These are phyloP conservation scores for Vitis hybrid DNA, from an alignment of 177 flowering plant species.

Conservation along the genomic window DNA sequence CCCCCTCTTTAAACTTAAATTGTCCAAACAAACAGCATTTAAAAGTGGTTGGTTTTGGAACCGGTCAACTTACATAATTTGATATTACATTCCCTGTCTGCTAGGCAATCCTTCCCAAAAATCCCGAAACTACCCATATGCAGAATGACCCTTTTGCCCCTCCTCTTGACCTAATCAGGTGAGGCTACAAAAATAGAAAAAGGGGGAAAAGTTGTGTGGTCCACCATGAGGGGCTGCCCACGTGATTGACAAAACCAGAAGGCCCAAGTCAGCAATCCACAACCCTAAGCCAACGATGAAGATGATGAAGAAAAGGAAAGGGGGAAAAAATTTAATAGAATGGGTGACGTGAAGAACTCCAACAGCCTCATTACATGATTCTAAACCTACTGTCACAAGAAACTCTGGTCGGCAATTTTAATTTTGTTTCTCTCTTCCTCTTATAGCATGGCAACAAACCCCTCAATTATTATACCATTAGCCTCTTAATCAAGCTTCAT, in stretches of 20 bases:
- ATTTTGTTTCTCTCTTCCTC: slow-evolving; percentile 7
- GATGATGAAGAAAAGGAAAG: slow-evolving; percentile 11
- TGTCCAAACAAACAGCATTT: slow-evolving; percentile 25
- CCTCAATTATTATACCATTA: slow-evolving; percentile 2
- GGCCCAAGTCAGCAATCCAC: slow-evolving; percentile 37
- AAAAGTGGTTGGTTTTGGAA: slow-evolving; percentile 37
- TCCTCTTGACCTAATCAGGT: slow-evolving; percentile 20
- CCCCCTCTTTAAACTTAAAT: slow-evolving; percentile 14
- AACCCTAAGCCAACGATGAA: slow-evolving; percentile 19
- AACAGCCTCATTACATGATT: slow-evolving; percentile 31
- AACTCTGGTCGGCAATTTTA: slow-evolving; percentile 58
- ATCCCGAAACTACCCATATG: slow-evolving; percentile 16
- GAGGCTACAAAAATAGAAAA: slow-evolving; percentile 14
- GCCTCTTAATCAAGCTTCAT: slow-evolving; percentile 7
- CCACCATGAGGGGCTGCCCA: slow-evolving; percentile 49
- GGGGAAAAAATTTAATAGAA: slow-evolving; percentile 13
- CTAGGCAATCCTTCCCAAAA: slow-evolving; percentile 9
- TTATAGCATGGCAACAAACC: slow-evolving; percentile 6
- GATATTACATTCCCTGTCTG: slow-evolving; percentile 23
- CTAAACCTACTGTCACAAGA: slow-evolving; percentile 54
- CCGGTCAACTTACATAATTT: slow-evolving; percentile 34
- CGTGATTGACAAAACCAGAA: slow-evolving; percentile 38
- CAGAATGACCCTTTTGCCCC: slow-evolving; percentile 7
- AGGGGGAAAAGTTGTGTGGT: slow-evolving; percentile 18
- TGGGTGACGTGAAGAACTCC: slow-evolving; percentile 75